A percentile compares a stretch with the other conserved stretches of the same genome.
Conservation (phyloP, 2,329 filamentous ascomycete species). For the Aspergillus ustus region DNA sequence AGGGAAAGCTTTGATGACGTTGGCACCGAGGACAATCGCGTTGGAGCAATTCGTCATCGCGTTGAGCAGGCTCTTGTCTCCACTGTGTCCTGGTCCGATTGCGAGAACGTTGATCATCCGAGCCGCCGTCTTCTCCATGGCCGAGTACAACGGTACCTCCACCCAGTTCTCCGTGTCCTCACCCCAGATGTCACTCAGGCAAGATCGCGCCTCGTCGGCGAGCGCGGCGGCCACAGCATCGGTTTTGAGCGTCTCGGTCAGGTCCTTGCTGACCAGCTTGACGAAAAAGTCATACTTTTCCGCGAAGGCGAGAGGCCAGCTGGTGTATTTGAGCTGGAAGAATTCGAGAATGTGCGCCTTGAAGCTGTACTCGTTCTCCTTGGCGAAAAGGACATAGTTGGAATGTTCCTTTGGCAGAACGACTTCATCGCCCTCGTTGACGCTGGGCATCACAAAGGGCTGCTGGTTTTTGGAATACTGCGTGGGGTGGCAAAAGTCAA, state of each 20-base stretch:
- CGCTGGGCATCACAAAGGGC: conserved; percentile 22
- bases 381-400: conserved; percentile 16
- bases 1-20: conserved; percentile 22
- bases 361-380: conserved; percentile 21
- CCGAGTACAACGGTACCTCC: conserved; percentile 15
- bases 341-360: conserved; percentile 20
- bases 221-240: conserved; percentile 17
- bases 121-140: conserved; percentile 20
- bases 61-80: conserved; percentile 14
- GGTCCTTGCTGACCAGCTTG: conserved; percentile 23
- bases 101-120: conserved; percentile 22
- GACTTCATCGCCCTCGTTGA: conserved; percentile 23
- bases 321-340: conserved; percentile 23
- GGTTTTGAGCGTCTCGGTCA: conserved; percentile 19
- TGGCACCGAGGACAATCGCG: conserved; percentile 20
- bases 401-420: conserved; percentile 19
- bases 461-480: conserved; percentile 21
- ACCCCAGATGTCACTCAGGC: conserved; percentile 18
- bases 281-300: conserved; percentile 22
- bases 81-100: conserved; percentile 16
- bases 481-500: background rate
- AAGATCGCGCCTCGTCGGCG: conserved; percentile 18
- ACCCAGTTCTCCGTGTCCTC: conserved; percentile 19
- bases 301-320: conserved; percentile 21
- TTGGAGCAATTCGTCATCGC: conserved; percentile 23